Conservation (phyloP, 2,329 filamentous ascomycete species). For the Raffaelea albimanens region DNA sequence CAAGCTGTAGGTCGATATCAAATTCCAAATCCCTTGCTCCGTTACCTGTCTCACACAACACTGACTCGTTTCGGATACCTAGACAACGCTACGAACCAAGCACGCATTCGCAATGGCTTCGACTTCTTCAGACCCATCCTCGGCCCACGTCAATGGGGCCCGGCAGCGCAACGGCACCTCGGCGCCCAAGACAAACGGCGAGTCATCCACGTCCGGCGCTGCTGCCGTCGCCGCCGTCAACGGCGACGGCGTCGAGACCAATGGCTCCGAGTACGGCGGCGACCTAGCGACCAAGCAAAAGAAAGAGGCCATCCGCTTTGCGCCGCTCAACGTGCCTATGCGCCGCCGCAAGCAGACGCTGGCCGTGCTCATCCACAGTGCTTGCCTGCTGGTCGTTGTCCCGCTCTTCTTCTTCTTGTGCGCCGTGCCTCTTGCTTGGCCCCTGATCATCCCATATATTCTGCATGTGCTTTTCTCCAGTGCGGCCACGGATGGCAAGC, state of each 20-base stretch:
- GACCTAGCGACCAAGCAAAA: not conserved
- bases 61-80: no score
- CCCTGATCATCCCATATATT: conserved; percentile 64
- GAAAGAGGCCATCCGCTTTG: conserved; percentile 59
- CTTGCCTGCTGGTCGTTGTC: conserved; percentile 60
- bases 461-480: conserved; percentile 76
- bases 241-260: no score
- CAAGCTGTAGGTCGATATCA: no score
- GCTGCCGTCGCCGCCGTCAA: not conserved
- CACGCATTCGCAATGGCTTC: no score
- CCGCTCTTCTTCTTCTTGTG: conserved; percentile 85
- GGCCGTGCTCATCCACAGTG: conserved; percentile 64
- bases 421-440: conserved; percentile 88
- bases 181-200: no score
- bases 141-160: no score
- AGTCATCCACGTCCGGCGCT: no score
- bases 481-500: conserved; percentile 63
- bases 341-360: conserved; percentile 67
- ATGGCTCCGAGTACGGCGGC: not conserved
- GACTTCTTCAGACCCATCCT: no score
- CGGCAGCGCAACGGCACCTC: no score
- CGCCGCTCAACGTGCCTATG: conserved; percentile 66
- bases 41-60: no score
- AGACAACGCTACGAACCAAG: no score
- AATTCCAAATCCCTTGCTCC: no score